Evolutionary conservation across 768 basidiomycete genomes (phyloP), one percentile per base, ranked within the genome.

Genomic region (Cystofilobasidium ferigula): DNA sequence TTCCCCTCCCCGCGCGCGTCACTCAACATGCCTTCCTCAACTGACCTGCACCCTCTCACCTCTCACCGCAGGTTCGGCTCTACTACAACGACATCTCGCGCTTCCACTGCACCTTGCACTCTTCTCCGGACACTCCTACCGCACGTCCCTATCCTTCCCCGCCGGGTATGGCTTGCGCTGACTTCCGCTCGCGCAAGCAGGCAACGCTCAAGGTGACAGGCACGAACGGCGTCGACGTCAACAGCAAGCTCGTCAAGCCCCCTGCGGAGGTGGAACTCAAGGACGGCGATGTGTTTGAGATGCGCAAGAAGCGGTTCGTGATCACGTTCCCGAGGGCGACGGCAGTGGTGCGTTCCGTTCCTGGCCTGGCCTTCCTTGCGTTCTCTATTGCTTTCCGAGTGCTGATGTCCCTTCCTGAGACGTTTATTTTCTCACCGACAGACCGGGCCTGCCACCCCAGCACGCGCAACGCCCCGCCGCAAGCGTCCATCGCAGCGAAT

Each of bases 21-120:
- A 54, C 28, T 54, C 51, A 54, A 54, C 51, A 54, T 32, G 12
- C 28, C 30, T 18, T 22, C 30, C 47, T 53, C 34, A 65, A 7
- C 36, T 18, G 32, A 61, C 5, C 28, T 36, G 20, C n/a, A 6
- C 48, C 53, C 3, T 64, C 22, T 16, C 7, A 14, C 22, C 14
- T 57, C 28, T 20, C 20, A 22, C 0, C 53, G 30, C 36, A 68
- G 67, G 67, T 68, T 28, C 67, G 67, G 28, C 56, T 68, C 1
- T 68, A 68, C 56, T 68, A 68, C 47, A 34, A 54, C 24, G 67
- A 68, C 36, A 57, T 68, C 6, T 68, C 67, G 32, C 56, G 67
- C 10, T 47, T 68, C 20, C 67, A 68, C 45, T 42, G 36, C 30
- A 6, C 35, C 32, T 36, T 45, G 2, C 30, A 35, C 61, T 26